Evolutionary conservation across 1,284 basidiomycete genomes (phyloP).

Genomic region (Exsudoporus floridanus): DNA sequence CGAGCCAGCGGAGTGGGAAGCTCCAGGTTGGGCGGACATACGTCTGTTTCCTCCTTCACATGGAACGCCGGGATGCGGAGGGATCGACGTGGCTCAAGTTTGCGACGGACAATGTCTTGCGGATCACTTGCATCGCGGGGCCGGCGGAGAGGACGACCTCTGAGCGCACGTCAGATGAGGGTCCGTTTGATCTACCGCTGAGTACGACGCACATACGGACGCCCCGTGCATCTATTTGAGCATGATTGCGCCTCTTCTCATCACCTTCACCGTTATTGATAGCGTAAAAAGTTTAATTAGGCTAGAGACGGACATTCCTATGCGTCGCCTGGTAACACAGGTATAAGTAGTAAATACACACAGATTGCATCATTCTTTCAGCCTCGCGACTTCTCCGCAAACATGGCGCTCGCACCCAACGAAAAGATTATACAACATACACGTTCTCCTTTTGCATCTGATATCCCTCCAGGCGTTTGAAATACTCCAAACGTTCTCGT

Average conservation of each 20-base stretch:
- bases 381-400: background rate
- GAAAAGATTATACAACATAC: constrained; percentile 49
- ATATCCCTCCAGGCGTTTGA: constrained; percentile 52
- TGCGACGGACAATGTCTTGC: constrained; percentile 24
- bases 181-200: constrained; percentile 11
- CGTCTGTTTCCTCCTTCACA: constrained; percentile 26
- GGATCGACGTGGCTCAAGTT: constrained; percentile 29
- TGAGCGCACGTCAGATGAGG: background rate
- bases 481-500: constrained; percentile 56
- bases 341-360: constrained; percentile 9
- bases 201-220: constrained; percentile 12
- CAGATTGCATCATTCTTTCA: constrained; percentile 5
- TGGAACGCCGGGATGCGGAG: constrained; percentile 1
- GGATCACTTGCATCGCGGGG: constrained; percentile 7
- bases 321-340: background rate
- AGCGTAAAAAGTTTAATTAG: background rate
- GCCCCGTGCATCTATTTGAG: no score
- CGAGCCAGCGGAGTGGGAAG: background rate
- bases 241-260: background rate
- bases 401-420: background rate
- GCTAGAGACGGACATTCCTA: background rate
- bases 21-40: constrained; percentile 20
- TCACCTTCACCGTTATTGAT: no score
- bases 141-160: background rate
- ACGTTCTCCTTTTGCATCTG: constrained; percentile 58